Evolutionary conservation across 805 yeast species (phyloP), one percentile per base, ranked within the genome.

Genomic region (Hanseniaspora valbyensis): DNA sequence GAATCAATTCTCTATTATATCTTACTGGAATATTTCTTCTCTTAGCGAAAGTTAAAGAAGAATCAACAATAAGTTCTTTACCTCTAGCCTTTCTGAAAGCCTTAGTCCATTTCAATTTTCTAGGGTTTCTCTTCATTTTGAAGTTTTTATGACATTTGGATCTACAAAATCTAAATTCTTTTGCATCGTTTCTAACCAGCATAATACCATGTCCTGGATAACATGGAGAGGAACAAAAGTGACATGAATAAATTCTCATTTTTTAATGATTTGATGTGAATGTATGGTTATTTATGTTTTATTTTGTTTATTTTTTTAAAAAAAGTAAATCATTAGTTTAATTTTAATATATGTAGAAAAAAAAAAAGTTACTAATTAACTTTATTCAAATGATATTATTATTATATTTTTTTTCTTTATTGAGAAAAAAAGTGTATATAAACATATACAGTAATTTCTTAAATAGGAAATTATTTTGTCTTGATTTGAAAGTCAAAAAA

Each of bases 31-130:
- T 92, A 66, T 92, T 89, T 75, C 98, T 85, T 72, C 96, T 86
- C 58, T 94, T 89, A 53, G 95, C 95, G 68, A 92, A 92, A 0
- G 97, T 85, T 62, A 92, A 76, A 4, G 98, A 89, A 4, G 95
- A 83, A 64, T 92, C 98, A 53, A 92, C 97, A 22, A 95, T 96
- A 74, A 92, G 77, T 66, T 92, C 98, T 68, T 92, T 92, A 62
- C 98, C 98, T 41, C 97, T 97, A 55, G 97, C 95, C 68, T 92
- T 92, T 72, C 98, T 80, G 77, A 92, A 92, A 1, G 98, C 97
- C 69, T 92, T 92, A 52, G 98, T 92, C 98, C 98, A 92, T 70
- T 78, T 84, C 69, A 89, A 80, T 69, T 92, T 92, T 72, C 98
- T 82, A 60, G 98, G 98, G 73, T 92, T 92, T 70, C 98, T 82